Conservation (phyloP, 164 flowering plant genomes). For the Stephania japonica region DNA sequence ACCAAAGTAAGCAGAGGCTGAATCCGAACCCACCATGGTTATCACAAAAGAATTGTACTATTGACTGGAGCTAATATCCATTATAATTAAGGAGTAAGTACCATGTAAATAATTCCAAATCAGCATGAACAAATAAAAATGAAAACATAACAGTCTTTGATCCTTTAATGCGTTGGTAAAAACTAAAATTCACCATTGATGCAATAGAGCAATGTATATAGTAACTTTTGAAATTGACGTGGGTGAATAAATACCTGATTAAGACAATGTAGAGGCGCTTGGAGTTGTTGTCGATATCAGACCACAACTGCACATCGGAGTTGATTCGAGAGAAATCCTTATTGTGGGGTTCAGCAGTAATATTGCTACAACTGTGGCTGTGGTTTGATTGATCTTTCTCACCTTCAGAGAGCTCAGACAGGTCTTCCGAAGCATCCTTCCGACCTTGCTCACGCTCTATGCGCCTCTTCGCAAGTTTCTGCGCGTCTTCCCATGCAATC, state of each 20-base stretch:
- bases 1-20: too few relatives aligned
- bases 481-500: constrained; percentile 71
- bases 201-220: too few relatives aligned
- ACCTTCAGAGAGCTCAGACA: constrained; percentile 76
- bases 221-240: too few relatives aligned
- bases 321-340: constrained; percentile 37
- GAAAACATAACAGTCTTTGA: too few relatives aligned
- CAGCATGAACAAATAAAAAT: too few relatives aligned
- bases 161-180: background rate
- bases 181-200: background rate
- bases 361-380: too few relatives aligned
- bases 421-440: constrained; percentile 58
- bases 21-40: too few relatives aligned
- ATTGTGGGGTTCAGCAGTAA: constrained; percentile 12
- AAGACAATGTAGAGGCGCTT: constrained; percentile 58
- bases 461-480: constrained; percentile 44
- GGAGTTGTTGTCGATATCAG: constrained; percentile 38
- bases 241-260: too few relatives aligned
- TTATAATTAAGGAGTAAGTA: too few relatives aligned
- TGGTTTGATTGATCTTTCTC: constrained; percentile 43
- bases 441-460: constrained; percentile 67
- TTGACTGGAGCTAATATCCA: too few relatives aligned
- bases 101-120: too few relatives aligned
- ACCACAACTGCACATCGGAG: constrained; percentile 53
- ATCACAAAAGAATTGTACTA: too few relatives aligned